Percentiles rank a stretch among this genome's conserved stretches.
These are phyloP conservation scores for Nitzschia inconspicua DNA, from an alignment of 108 stramenopile genomes.

Conservation along the genomic window DNA sequence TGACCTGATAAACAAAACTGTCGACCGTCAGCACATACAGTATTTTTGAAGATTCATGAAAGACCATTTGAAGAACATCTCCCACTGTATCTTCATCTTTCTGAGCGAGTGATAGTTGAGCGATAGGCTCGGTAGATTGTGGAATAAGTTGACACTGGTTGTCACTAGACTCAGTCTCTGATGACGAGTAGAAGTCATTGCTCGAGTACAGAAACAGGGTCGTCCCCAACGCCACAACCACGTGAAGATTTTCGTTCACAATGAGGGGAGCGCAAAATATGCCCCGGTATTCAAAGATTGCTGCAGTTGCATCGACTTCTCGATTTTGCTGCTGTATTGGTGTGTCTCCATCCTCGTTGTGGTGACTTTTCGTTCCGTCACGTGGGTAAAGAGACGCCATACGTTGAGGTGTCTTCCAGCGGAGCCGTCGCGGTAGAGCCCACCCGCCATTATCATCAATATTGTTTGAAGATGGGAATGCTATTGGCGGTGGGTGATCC, in stretches of 20 bases:
- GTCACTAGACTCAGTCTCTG: neutral
- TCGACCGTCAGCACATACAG: constrained; percentile 3
- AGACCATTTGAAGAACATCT: neutral
- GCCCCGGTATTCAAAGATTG: neutral
- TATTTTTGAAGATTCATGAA: constrained; percentile 5
- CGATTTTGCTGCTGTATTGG: no score
- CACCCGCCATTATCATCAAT: neutral
- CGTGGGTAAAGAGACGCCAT: neutral
- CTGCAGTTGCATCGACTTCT: neutral
- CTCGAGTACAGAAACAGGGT: neutral
- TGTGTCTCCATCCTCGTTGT: no score
- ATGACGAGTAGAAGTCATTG: neutral
- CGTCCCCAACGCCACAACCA: constrained; percentile 3
- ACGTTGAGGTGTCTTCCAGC: constrained; percentile 4
- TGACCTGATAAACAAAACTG: constrained; percentile 3
- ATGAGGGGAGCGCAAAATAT: constrained; percentile 2
- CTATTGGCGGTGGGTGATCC: neutral
- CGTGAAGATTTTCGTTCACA: neutral
- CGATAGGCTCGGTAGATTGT: neutral
- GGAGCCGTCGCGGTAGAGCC: neutral
- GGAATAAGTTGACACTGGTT: neutral
- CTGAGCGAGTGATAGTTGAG: neutral
- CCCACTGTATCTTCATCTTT: neutral
- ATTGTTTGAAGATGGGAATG: neutral
- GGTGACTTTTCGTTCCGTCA: no score